Evolutionary conservation across 768 basidiomycete genomes (phyloP).

Genomic region (Chalciporus piperatus): DNA sequence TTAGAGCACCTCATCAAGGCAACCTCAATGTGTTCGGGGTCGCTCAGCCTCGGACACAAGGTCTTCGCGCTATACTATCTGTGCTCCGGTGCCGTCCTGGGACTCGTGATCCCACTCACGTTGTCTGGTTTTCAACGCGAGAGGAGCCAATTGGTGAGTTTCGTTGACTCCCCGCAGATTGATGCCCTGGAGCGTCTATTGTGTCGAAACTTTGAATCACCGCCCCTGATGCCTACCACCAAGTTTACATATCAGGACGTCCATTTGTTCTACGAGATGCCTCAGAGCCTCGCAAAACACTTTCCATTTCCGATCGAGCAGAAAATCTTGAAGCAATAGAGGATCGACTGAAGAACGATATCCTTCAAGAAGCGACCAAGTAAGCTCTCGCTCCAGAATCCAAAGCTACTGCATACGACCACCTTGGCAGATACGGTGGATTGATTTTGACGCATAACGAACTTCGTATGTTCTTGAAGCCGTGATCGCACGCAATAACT

Average conservation of each 20-base stretch:
- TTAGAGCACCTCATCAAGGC: constrained; percentile 75
- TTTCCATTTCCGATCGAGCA: constrained; percentile 86
- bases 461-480: constrained; percentile 49
- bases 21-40: constrained; percentile 91
- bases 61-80: constrained; percentile 85
- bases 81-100: constrained; percentile 74
- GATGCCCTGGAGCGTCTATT: background rate
- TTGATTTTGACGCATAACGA: constrained; percentile 93
- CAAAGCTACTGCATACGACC: background rate
- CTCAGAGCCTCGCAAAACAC: constrained; percentile 73
- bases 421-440: constrained; percentile 69
- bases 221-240: constrained; percentile 6
- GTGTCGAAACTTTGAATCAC: background rate
- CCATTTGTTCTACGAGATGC: constrained; percentile 93
- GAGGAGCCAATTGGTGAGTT: constrained; percentile 89
- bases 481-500: background rate
- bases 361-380: constrained; percentile 80
- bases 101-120: constrained; percentile 60
- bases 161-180: background rate
- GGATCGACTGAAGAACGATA: constrained; percentile 83
- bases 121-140: constrained; percentile 95
- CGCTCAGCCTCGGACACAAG: constrained; percentile 92
- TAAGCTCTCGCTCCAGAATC: constrained; percentile 21
- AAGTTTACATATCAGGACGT: constrained; percentile 85
- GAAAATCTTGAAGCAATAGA: constrained; percentile 95